A percentile compares a stretch with the other conserved stretches of the same genome.
Evolutionary conservation across 257 asterid species (phyloP).

Genomic region (Solanum ossicruentum): DNA sequence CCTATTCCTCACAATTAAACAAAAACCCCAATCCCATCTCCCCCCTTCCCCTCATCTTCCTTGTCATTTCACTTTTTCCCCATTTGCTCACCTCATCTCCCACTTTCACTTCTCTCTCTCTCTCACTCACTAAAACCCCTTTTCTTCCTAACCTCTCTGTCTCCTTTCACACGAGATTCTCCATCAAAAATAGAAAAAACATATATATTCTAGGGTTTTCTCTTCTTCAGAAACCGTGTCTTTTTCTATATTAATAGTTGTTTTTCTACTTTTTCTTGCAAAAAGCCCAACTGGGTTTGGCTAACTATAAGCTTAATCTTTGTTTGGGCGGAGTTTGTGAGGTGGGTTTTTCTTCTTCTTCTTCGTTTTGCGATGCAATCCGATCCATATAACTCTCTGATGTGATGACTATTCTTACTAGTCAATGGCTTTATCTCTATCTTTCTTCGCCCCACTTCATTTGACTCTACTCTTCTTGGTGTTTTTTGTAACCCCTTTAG

Average conservation of each 20-base stretch:
- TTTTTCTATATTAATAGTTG: not conserved
- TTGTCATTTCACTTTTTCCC: not conserved
- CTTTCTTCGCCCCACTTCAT: not conserved
- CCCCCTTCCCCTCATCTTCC: not conserved
- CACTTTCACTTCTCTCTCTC: not conserved
- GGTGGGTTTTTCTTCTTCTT: conserved; percentile 1
- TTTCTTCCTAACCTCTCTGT: not conserved
- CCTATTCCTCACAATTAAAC: not conserved
- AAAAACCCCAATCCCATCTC: not conserved
- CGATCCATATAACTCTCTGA: conserved; percentile 3
- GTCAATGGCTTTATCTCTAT: conserved; percentile 30
- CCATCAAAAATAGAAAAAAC: not conserved
- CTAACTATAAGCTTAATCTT: not conserved
- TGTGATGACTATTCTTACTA: conserved; percentile 50
- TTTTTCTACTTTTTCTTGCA: not conserved
- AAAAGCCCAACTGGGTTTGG: not conserved
- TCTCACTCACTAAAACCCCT: not conserved
- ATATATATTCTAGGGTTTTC: not conserved
- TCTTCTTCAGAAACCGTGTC: not conserved
- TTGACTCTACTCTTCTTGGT: conserved; percentile 2
- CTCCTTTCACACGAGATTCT: not conserved
- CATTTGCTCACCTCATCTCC: not conserved
- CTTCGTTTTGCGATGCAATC: conserved; percentile 25
- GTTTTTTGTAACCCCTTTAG: conserved; percentile 26
- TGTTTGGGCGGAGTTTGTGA: conserved; percentile 1